These are phyloP conservation scores for Pezicula carpinea DNA, from an alignment of 2,329 filamentous ascomycete genomes.

Conservation along the genomic window DNA sequence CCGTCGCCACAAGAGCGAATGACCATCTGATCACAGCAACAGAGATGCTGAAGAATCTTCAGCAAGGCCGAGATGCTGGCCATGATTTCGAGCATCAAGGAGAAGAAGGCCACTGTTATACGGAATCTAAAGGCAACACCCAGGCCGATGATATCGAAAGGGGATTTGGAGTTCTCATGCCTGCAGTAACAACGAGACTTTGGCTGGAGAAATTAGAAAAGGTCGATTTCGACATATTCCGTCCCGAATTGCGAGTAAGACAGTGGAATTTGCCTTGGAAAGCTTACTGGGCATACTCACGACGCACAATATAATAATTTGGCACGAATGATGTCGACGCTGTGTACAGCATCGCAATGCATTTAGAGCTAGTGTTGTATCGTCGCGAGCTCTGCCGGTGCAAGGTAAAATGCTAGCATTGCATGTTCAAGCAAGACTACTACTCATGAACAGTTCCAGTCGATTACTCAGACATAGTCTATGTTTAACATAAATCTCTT, in stretches of 20 bases:
- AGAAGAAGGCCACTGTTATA: slow-evolving; percentile 62
- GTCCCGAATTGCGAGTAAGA: slow-evolving; percentile 55
- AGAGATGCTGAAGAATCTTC: slow-evolving; percentile 82
- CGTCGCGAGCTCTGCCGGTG: too few species aligned
- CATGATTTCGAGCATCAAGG: slow-evolving; percentile 87
- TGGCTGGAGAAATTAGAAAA: slow-evolving; percentile 77
- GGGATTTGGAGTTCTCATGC: slow-evolving; percentile 76
- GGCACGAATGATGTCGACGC: background rate
- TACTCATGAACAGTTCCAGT: too few species aligned
- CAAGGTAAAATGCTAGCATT: too few species aligned
- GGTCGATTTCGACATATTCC: slow-evolving; percentile 78
- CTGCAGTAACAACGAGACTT: slow-evolving; percentile 69
- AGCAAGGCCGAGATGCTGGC: slow-evolving; percentile 66
- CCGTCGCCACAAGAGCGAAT: slow-evolving; percentile 87
- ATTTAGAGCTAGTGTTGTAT: too few species aligned
- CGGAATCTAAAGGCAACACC: slow-evolving; percentile 34
- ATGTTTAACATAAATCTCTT: too few species aligned
- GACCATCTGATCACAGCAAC: slow-evolving; percentile 92
- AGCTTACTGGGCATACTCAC: slow-evolving; percentile 56
- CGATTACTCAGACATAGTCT: too few species aligned
- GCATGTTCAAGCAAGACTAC: too few species aligned
- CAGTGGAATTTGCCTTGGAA: slow-evolving; percentile 87
- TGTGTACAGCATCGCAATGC: too few species aligned
- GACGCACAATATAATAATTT: slow-evolving; percentile 40
- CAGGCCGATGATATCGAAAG: slow-evolving; percentile 49